phyloP scores from a whole-genome alignment of 768 basidiomycete species.

The Leccinum longicurvipes region DNA sequence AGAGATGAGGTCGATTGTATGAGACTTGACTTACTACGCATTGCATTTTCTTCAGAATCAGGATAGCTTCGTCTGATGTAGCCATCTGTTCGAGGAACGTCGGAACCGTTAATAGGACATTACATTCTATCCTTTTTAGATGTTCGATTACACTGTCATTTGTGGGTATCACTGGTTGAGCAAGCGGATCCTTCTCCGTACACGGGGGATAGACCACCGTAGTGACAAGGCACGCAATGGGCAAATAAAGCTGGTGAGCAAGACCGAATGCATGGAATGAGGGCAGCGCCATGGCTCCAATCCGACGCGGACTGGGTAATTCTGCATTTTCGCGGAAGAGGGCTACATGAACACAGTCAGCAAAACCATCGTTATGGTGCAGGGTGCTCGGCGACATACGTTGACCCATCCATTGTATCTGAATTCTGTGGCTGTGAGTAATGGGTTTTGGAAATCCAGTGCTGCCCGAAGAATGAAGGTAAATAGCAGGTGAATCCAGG shows the following conservation, averaged over 20 bases:
- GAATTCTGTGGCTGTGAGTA: constrained; percentile 30
- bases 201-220: constrained; percentile 29
- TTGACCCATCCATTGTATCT: constrained; percentile 34
- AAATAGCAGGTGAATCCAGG: constrained; percentile 37
- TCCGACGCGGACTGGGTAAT: constrained; percentile 14
- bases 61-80: constrained; percentile 19
- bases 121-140: constrained; percentile 26
- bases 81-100: constrained; percentile 38
- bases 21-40: constrained; percentile 26
- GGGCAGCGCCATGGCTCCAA: constrained; percentile 25
- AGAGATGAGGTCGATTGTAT: not conserved
- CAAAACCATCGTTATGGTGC: accelerated
- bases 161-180: constrained; percentile 36
- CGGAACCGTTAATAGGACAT: constrained; percentile 37
- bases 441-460: constrained; percentile 49
- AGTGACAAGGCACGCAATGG: constrained; percentile 15
- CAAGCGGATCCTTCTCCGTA: constrained; percentile 12
- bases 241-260: constrained; percentile 11
- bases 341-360: constrained; percentile 2
- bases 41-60: constrained; percentile 22
- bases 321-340: not conserved
- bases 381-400: constrained; percentile 26
- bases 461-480: constrained; percentile 50
- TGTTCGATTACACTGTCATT: constrained; percentile 39
- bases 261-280: constrained; percentile 29